Base-by-base conservation (phyloP, 1,284 basidiomycete species). In the Puccinia hordei region DNA sequence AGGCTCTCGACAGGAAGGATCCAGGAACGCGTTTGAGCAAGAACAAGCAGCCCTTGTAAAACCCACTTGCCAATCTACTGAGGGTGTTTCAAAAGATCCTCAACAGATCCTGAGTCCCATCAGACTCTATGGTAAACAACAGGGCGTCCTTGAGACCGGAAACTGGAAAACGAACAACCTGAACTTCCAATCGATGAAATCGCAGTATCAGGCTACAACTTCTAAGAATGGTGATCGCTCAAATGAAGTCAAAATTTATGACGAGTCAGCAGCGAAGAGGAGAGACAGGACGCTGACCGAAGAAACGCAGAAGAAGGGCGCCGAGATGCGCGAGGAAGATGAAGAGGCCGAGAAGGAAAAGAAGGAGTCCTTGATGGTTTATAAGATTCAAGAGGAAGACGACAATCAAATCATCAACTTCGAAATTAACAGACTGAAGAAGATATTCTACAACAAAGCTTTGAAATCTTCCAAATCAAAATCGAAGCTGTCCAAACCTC, bases 181-280 rank as follows among this genome's bases (percentile, higher is more conserved):
- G 33, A 72, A 72, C 49, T 72, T 72, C 49, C 69, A 55, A 38
- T 72, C 69, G 51, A 72, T 72, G 69, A 72, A 72, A 55, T 72
- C 69, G 22, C 69, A 72, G 24, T 72, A 72, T 55, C 49, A 72
- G 38, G 4, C 22, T 41, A 1, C 33, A 24, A 68, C n/a, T 2
- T 46, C 22, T 3, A 51, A 71, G 46, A 51, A 27, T 22, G 10
- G 8, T 71, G 51, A 55, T 38, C 13, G 46, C 27, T 17, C 13
- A n/a, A 66, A 6, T 46, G 44, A 30, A 33, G 19, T 46, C 12
- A 27, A 30, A 71, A 49, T n/a, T 8, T 5, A 10, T n/a, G 63
- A 66, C 12, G 24, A 8, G 19, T 33, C 33, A n/a, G n/a, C 41
- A 44, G 30, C 41, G 35, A 69, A 6, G 27, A 13, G 46, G 10